Evolutionary conservation across 2,329 filamentous ascomycete species (phyloP).

Genomic region (Xylariaceae sp.): DNA sequence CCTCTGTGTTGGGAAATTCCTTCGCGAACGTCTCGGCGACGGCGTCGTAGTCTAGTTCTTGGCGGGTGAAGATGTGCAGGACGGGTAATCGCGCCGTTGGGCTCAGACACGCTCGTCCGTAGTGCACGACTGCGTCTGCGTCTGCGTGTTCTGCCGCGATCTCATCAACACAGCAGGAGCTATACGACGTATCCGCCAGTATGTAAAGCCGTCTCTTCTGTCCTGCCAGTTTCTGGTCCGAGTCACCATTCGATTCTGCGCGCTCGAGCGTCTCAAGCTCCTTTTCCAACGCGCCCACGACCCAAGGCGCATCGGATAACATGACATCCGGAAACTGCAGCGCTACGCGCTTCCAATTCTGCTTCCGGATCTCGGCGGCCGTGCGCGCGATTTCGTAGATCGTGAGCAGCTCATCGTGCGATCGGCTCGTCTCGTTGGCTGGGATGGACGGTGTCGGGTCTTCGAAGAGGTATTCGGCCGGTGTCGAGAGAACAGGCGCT

Average conservation of each 20-base stretch:
- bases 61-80: conserved; percentile 82
- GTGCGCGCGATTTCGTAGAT: conserved; percentile 86
- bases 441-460: conserved; percentile 37
- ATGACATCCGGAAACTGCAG: conserved; percentile 96
- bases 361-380: conserved; percentile 65
- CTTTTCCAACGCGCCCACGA: conserved; percentile 58
- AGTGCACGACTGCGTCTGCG: conserved; percentile 89
- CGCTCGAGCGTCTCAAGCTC: conserved; percentile 30
- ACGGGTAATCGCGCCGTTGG: conserved; percentile 83
- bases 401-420: conserved; percentile 64
- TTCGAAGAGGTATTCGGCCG: conserved; percentile 55
- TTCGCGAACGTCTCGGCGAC: conserved; percentile 58
- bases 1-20: conserved; percentile 59
- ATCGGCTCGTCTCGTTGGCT: conserved; percentile 29
- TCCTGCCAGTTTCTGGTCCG: conserved; percentile 3
- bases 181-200: conserved; percentile 92
- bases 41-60: conserved; percentile 57
- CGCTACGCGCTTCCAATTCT: conserved; percentile 70
- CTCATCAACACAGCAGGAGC: conserved; percentile 94
- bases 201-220: conserved; percentile 60
- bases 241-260: neutral
- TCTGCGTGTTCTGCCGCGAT: conserved; percentile 90
- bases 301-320: conserved; percentile 77
- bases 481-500: conserved; percentile 59
- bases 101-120: conserved; percentile 85